Conservation (phyloP, 148 eudicot genomes). For the Fagopyrum tataricum region DNA sequence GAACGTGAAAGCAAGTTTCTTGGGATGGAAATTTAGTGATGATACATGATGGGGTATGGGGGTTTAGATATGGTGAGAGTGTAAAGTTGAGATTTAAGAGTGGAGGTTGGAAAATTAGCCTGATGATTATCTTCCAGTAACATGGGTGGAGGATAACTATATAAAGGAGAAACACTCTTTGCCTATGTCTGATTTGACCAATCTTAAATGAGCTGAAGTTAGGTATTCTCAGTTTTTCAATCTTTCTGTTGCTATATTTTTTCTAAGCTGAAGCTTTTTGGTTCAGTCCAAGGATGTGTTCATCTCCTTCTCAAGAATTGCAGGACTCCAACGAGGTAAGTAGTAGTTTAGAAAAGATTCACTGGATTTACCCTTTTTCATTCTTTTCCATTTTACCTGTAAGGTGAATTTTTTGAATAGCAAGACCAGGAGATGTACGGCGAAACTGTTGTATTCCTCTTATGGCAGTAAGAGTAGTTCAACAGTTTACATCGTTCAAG, state of each 20-base stretch:
- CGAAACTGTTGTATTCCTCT: neutral
- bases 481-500: no score
- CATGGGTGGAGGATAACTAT: slow-evolving; percentile 21
- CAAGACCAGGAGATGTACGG: neutral
- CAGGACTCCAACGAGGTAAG: slow-evolving; percentile 4
- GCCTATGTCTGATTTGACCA: slow-evolving; percentile 14
- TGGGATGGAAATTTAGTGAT: slow-evolving; percentile 9
- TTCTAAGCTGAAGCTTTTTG: slow-evolving; percentile 12
- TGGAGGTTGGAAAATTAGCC: slow-evolving; percentile 7
- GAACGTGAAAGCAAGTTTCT: slow-evolving; percentile 17
- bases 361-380: neutral
- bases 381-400: neutral
- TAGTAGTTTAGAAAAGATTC: neutral
- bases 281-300: neutral
- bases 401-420: neutral
- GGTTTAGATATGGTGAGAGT: slow-evolving; percentile 20
- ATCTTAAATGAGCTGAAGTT: neutral
- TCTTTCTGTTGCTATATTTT: slow-evolving; percentile 5
- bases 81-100: neutral
- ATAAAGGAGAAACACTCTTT: slow-evolving; percentile 18
- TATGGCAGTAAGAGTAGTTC: no score
- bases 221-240: slow-evolving; percentile 9
- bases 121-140: slow-evolving; percentile 20
- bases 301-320: neutral
- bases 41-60: slow-evolving; percentile 2